A percentile compares a stretch with the other conserved stretches of the same genome.
phyloP scores from a whole-genome alignment of 805 yeast genomes.

The Deakozyma indianensis region DNA sequence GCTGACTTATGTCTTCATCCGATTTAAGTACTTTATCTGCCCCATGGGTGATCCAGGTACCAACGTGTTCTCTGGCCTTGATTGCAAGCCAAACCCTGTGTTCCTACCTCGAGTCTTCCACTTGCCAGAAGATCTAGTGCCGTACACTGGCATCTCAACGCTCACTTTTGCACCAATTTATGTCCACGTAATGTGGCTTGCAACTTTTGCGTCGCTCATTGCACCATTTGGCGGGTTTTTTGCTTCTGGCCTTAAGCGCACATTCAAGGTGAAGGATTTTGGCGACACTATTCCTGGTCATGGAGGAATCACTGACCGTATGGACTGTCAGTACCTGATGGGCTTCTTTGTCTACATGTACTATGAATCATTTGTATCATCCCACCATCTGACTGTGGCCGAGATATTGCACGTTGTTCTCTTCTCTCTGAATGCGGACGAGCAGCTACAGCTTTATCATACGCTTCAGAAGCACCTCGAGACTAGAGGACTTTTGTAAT shows the following conservation, averaged over 20 bases:
- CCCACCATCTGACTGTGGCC: constrained; percentile 43
- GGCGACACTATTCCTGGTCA: constrained; percentile 99
- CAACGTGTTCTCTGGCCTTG: constrained; percentile 44
- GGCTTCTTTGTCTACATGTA: constrained; percentile 89
- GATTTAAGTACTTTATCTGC: constrained; percentile 68
- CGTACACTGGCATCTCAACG: constrained; percentile 30
- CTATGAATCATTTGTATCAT: constrained; percentile 81
- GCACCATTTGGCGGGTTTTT: constrained; percentile 99
- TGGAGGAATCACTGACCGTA: constrained; percentile 94
- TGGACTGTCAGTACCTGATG: constrained; percentile 97
- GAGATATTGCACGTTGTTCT: constrained; percentile 62
- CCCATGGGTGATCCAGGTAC: constrained; percentile 53
- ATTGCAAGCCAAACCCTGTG: constrained; percentile 81
- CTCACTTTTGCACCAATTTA: constrained; percentile 73
- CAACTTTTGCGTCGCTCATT: constrained; percentile 89
- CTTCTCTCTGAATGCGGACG: constrained; percentile 49
- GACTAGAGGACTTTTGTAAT: constrained; percentile 14
- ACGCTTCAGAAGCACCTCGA: constrained; percentile 42
- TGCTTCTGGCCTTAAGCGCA: constrained; percentile 93
- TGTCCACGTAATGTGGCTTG: constrained; percentile 72
- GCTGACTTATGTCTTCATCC: constrained; percentile 48
- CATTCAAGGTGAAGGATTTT: constrained; percentile 91
- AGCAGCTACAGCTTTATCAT: constrained; percentile 47
- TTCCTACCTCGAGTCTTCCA: constrained; percentile 67
- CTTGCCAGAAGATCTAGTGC: constrained; percentile 55